A percentile compares a stretch with the other conserved stretches of the same genome.
These are phyloP conservation scores for Collybia mongolica DNA, from an alignment of 768 basidiomycete species.

Conservation along the genomic window DNA sequence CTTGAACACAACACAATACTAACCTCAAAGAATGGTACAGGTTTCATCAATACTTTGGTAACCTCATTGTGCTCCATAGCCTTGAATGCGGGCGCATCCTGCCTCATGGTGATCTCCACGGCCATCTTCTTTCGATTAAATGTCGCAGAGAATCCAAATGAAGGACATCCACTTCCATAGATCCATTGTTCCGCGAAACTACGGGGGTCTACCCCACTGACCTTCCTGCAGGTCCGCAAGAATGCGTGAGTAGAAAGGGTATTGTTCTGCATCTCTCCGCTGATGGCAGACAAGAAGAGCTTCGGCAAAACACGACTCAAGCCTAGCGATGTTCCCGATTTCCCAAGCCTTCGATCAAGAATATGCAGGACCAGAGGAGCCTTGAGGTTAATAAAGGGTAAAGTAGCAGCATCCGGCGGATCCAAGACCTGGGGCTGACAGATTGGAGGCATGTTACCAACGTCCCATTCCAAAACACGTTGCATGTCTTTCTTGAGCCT, in stretches of 20 bases:
- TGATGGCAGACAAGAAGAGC: slow-evolving; percentile 90
- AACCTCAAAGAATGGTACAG: slow-evolving; percentile 89
- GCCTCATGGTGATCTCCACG: slow-evolving; percentile 92
- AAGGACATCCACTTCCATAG: slow-evolving; percentile 94
- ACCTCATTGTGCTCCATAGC: slow-evolving; percentile 70
- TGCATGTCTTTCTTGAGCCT: slow-evolving; percentile 96
- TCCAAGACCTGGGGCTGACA: slow-evolving; percentile 86
- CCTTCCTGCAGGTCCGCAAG: slow-evolving; percentile 88
- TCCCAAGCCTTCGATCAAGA: slow-evolving; percentile 88
- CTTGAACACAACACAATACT: slow-evolving; percentile 9
- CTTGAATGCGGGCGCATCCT: slow-evolving; percentile 78
- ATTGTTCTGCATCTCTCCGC: slow-evolving; percentile 85
- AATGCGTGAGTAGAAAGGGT: slow-evolving; percentile 88
- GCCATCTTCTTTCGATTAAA: slow-evolving; percentile 99
- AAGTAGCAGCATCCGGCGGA: slow-evolving; percentile 74
- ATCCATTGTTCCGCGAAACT: slow-evolving; percentile 99
- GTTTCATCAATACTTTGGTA: slow-evolving; percentile 67
- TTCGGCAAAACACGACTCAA: slow-evolving; percentile 94
- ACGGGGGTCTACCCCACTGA: slow-evolving; percentile 86
- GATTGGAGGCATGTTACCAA: slow-evolving; percentile 87
- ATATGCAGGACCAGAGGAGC: slow-evolving; percentile 96
- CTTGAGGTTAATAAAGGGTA: slow-evolving; percentile 94
- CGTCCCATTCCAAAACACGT: slow-evolving; percentile 84
- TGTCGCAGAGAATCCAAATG: slow-evolving; percentile 83
- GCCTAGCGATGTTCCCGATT: slow-evolving; percentile 93